A percentile compares a stretch with the other conserved stretches of the same genome.
Conservation (phyloP, 2,329 filamentous ascomycete genomes). For the Xylaria sp. region DNA sequence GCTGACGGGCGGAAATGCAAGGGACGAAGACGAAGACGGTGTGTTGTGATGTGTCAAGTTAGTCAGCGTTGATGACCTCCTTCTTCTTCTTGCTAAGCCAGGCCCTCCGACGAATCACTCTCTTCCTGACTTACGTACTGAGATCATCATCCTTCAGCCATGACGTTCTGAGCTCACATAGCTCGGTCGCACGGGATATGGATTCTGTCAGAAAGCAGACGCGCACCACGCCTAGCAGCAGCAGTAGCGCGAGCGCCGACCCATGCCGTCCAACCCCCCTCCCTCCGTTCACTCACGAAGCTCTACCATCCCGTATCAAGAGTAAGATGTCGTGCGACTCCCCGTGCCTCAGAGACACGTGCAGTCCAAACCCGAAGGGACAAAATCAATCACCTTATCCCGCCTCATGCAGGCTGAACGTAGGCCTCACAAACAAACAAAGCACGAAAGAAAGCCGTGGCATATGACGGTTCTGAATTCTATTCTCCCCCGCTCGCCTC, state of each 20-base stretch:
- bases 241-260: no score
- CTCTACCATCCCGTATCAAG: background rate
- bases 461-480: no score
- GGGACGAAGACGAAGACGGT: background rate
- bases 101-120: background rate
- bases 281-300: background rate
- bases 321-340: slow-evolving; percentile 1
- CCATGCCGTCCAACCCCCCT: background rate
- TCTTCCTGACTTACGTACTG: no score
- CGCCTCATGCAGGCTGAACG: slow-evolving; percentile 17
- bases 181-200: background rate
- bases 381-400: background rate
- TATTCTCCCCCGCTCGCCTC: no score
- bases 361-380: background rate
- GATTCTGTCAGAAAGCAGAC: background rate
- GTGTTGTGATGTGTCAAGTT: background rate
- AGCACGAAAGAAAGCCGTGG: no score
- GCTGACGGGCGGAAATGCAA: background rate
- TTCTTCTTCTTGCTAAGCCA: background rate
- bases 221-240: no score
- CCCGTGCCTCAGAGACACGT: background rate
- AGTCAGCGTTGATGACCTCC: background rate
- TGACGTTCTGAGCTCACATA: background rate
- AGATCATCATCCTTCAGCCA: no score
- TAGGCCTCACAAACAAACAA: slow-evolving; percentile 16